Evolutionary conservation across 768 basidiomycete species (phyloP), one percentile per base, ranked within the genome.

Genomic region (Amanita exitialis): DNA sequence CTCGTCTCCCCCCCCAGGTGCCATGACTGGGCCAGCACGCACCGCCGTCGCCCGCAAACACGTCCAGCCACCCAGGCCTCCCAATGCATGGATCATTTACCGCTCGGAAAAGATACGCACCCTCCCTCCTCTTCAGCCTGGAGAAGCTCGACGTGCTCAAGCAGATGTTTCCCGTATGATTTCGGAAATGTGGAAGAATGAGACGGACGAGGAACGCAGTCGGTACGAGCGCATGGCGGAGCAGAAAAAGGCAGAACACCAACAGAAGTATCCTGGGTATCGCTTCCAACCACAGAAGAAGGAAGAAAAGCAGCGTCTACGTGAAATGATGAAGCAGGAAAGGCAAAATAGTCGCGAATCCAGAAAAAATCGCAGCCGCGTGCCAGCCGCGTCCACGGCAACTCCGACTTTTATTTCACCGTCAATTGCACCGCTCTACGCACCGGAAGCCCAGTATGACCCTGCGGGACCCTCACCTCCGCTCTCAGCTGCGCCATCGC

Each of bases 61-160:
- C 54, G 47, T 54, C 15, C 65, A 72, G 50, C 71, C 74, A 4
- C 82, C 83, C 8, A 75, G 89, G 0, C 88, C 89, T 3, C 79
- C 82, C 8, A 91, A 90, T 61, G 81, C 88, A 0, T 91, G 86
- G 86, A 90, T 91, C 53, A 56, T 90, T 13, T 91, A 86, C 64
- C 79, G 89, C 37, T 78, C 83, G 2, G 74, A 79, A 54, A 79
- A 76, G 59, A 68, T 78, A 38, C 66, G 64, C 53, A 61, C 67
- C 9, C 61, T 82, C 47, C 67, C 70, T 15, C 67, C 69, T 37
- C 55, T 62, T 21, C 52, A 56, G 32, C 63, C 62, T 21, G 68
- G 64, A 16, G 57, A 60, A 60, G 61, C 63, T 41, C 66, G 67
- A 55, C 67, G 53, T 54, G 72, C 77, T 5, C 87, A 89, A 61